phyloP scores from a whole-genome alignment of 2,329 filamentous ascomycete genomes.

The Neoarthrinium moseri region DNA sequence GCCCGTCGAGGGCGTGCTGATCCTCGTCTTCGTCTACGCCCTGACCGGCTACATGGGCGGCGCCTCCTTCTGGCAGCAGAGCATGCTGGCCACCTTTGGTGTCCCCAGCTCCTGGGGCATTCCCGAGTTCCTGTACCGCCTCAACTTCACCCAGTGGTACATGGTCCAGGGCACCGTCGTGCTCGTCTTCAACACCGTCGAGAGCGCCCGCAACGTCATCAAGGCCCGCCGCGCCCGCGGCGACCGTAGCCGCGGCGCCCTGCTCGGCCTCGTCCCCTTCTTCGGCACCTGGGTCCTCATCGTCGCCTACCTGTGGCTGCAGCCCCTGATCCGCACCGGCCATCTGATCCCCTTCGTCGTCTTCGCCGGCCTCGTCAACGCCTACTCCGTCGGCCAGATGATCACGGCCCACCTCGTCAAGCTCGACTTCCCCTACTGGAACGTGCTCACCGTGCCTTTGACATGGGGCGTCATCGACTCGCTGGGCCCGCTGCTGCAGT shows the following conservation, averaged over 20 bases:
- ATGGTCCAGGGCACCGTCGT: constrained; percentile 82
- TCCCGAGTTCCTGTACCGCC: constrained; percentile 69
- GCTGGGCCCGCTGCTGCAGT: constrained; percentile 66
- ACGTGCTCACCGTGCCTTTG: constrained; percentile 78
- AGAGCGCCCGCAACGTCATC: constrained; percentile 82
- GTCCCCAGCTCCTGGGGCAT: constrained; percentile 64
- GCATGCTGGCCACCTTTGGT: constrained; percentile 71
- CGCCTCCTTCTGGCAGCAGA: constrained; percentile 88
- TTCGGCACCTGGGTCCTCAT: constrained; percentile 76
- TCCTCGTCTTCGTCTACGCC: constrained; percentile 76
- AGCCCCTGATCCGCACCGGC: constrained; percentile 77
- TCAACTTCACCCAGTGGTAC: constrained; percentile 91
- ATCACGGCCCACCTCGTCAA: constrained; percentile 93
- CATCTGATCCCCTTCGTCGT: constrained; percentile 88
- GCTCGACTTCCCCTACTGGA: constrained; percentile 84
- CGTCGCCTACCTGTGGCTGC: constrained; percentile 75
- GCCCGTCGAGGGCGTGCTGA: constrained; percentile 90
- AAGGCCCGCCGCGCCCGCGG: constrained; percentile 72
- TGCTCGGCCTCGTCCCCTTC: constrained; percentile 83
- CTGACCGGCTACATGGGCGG: constrained; percentile 84
- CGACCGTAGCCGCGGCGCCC: constrained; percentile 69
- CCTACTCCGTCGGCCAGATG: constrained; percentile 93
- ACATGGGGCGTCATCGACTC: constrained; percentile 78
- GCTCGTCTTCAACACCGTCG: constrained; percentile 79
- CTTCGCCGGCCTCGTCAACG: constrained; percentile 87